Percentiles rank a stretch among this genome's conserved stretches.
Evolutionary conservation across 2,329 filamentous ascomycete species (phyloP).

Genomic region (Diaporthe helianthi): DNA sequence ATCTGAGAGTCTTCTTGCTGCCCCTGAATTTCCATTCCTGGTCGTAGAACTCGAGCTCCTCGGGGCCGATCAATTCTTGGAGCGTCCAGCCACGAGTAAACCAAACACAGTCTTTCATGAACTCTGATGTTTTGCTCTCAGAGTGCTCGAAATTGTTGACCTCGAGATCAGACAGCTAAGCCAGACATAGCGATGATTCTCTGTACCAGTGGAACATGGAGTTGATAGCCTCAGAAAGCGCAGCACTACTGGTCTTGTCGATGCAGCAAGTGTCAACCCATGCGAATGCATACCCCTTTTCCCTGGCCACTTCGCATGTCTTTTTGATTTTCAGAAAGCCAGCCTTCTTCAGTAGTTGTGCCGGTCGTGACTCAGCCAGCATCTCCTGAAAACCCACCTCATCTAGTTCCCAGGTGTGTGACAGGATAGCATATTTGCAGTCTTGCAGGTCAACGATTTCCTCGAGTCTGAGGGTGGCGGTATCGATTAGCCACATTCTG

Average conservation of each 20-base stretch:
- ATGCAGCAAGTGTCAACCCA: constrained; percentile 34
- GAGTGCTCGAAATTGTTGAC: constrained; percentile 14
- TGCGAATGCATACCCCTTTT: constrained; percentile 15
- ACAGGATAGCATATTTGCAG: constrained; percentile 26
- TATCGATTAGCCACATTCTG: constrained; percentile 23
- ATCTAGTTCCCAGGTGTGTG: constrained; percentile 24
- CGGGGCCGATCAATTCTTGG: constrained; percentile 34
- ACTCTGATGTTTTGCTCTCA: constrained; percentile 17
- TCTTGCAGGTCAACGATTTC: constrained; percentile 23
- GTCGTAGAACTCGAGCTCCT: constrained; percentile 34
- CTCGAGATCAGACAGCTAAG: constrained; percentile 32
- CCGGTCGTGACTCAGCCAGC: constrained; percentile 5
- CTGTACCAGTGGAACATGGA: constrained; percentile 36
- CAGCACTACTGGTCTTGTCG: constrained; percentile 32
- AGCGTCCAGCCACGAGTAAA: constrained; percentile 36
- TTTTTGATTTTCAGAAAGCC: constrained; percentile 26
- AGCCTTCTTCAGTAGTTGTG: neutral
- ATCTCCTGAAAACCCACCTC: constrained; percentile 23
- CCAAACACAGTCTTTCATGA: constrained; percentile 32
- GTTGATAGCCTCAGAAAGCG: constrained; percentile 35
- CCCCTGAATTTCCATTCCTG: constrained; percentile 32
- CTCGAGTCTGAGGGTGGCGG: neutral
- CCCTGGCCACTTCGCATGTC: constrained; percentile 22
- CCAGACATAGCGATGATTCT: constrained; percentile 31
- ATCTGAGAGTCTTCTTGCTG: constrained; percentile 25